Base-by-base conservation (phyloP, 192 early-diverging fungal species). In the Coemansia sp. region DNA sequence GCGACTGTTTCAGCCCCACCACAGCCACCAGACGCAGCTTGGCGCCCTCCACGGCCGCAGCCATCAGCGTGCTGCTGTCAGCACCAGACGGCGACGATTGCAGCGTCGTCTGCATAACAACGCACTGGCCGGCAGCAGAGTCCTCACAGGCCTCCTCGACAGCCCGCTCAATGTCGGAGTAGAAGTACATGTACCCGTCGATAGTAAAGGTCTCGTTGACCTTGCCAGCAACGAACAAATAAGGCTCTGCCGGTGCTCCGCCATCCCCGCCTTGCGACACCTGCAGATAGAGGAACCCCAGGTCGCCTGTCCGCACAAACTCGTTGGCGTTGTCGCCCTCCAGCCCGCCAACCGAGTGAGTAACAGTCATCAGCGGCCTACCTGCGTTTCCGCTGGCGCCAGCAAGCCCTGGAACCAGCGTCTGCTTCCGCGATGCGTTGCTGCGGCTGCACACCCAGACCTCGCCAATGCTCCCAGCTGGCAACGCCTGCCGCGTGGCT, bases 241-340 rank as follows among this genome's bases (percentile, higher is more conserved):
- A 88, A 56, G 90, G 89, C 65, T 88, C 88, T 43, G 87, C 87
- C 5, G 85, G 82, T 47, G 77, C 72, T 18, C 85, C 23, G 16
- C 52, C 88, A 7, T 76, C 69, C 11, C 83, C 52, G 54, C 63
- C 89, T n/a, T 60, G 37, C 41, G 72, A 78, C 11, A 87, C 78
- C n/a, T 93, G 88, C 56, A 89, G 86, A 81, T 91, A 92, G 42
- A 95, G 61, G 70, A 95, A 95, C 6, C 94, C 94, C 45, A 90
- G 68, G 73, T 92, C 92, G 18, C 94, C 94, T 0, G 94, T 93
- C 38, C 91, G 86, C 59, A 91, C 86, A 82, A 92, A 95, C 56
- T 66, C 84, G 50, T 83, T 70, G 16, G 81, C 77, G 70, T 87
- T 80, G 23, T 85, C 75, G 32, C 89, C 89, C 7, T 87, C 84